phyloP scores from a whole-genome alignment of 2,329 filamentous ascomycete genomes.

The Balansia obtecta region DNA sequence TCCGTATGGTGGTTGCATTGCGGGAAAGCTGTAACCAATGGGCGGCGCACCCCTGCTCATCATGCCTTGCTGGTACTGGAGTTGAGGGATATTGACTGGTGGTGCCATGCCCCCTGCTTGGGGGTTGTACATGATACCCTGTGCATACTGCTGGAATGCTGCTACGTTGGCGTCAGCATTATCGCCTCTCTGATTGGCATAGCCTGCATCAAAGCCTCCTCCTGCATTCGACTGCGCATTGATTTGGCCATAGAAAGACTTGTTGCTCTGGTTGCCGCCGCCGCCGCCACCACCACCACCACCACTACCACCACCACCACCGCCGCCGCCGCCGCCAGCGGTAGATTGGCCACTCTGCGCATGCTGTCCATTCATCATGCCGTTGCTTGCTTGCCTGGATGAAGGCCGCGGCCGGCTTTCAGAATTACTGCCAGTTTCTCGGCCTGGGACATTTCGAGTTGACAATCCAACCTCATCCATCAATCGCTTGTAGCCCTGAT shows the following conservation, averaged over 20 bases:
- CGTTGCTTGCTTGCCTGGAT: constrained; percentile 37
- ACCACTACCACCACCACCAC: too few relatives aligned
- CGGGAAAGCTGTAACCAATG: constrained; percentile 44
- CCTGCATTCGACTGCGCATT: constrained; percentile 26
- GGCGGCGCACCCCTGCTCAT: constrained; percentile 39
- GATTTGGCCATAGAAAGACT: constrained; percentile 41
- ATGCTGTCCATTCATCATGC: constrained; percentile 26
- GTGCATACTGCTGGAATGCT: constrained; percentile 38
- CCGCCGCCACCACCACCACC: too few relatives aligned
- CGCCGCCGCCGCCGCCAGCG: constrained; percentile 8
- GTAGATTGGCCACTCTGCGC: constrained; percentile 24
- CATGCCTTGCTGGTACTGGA: constrained; percentile 48
- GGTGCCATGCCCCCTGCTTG: constrained; percentile 32
- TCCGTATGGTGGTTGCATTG: constrained; percentile 43
- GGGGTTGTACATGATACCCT: constrained; percentile 38
- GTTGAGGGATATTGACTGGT: constrained; percentile 36
- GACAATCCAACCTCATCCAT: constrained; percentile 98
- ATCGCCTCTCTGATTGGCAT: constrained; percentile 39
- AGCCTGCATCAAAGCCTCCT: constrained; percentile 38
- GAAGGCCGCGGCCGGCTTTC: constrained; percentile 43
- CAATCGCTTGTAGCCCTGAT: constrained; percentile 91
- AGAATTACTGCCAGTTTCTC: constrained; percentile 30
- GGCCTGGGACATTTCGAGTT: constrained; percentile 38
- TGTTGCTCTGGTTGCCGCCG: constrained; percentile 17
- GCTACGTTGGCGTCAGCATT: constrained; percentile 36